phyloP scores from a whole-genome alignment of 257 asterid species.

The Ophiorrhiza pumila region DNA sequence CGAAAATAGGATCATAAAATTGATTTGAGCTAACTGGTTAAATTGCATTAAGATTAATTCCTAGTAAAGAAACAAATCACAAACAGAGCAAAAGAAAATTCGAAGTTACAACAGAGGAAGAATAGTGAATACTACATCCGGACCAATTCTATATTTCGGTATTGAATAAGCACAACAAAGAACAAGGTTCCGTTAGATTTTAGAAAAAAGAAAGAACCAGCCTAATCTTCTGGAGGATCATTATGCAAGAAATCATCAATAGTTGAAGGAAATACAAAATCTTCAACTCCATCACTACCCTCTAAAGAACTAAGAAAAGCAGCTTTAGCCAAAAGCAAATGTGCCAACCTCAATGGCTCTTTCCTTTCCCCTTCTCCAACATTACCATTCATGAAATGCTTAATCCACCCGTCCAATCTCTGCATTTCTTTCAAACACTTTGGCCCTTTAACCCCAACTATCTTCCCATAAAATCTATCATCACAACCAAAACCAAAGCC shows the following conservation, averaged over 20 bases:
- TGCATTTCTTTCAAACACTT: constrained; percentile 41
- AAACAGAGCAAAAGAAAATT: neutral
- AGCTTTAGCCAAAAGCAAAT: constrained; percentile 60
- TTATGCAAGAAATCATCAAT: constrained; percentile 52
- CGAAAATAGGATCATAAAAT: no score
- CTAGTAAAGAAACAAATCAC: neutral
- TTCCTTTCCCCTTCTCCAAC: constrained; percentile 26
- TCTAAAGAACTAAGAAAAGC: constrained; percentile 31
- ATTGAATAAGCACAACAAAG: neutral
- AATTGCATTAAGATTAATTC: neutral
- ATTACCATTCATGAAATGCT: constrained; percentile 33
- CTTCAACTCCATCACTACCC: constrained; percentile 36
- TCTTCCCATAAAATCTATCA: constrained; percentile 44
- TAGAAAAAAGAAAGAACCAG: neutral
- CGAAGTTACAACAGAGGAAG: neutral
- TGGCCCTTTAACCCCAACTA: constrained; percentile 61
- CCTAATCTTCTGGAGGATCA: constrained; percentile 48
- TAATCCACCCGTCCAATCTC: constrained; percentile 52
- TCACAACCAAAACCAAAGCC: constrained; percentile 28
- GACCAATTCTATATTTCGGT: neutral
- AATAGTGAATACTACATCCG: neutral
- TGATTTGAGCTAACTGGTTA: no score
- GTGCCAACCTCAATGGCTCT: constrained; percentile 53
- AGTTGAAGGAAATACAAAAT: constrained; percentile 45
- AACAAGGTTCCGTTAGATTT: neutral